Evolutionary conservation across 345 rosid species (phyloP), one percentile per base, ranked within the genome.

Genomic region (Citrus inodora): DNA sequence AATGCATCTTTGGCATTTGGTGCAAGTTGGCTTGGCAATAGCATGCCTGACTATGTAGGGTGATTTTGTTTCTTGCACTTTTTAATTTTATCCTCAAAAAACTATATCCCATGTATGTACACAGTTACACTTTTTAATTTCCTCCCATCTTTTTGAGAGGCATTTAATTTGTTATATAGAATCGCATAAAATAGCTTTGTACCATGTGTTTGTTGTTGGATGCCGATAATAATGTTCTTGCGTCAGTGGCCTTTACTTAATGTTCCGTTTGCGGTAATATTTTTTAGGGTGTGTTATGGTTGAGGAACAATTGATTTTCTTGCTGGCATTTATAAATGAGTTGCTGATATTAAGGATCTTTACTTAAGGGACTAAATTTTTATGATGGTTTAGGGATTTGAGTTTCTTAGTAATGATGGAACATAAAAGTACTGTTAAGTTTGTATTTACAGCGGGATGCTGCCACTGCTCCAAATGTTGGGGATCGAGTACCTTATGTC

Each of bases 401-500:
- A 38, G 14, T 48, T 30, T 48, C 27, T 64, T 58, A 70, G 63
- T 14, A 73, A 37, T 48, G 66, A 37, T 65, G 38, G 71, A 67
- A 11, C 32, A 53, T 74, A 55, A 80, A 30, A 37, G 63, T 77
- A 63, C 62, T 78, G 35, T 70, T 82, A 51, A 79, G 60, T 77
- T 63, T 77, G 67, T 85, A 30, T 82, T 85, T 79, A 84, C 89
- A 96, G 99, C 88, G 99, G 79, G 97, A 96, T 87, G 86, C 99
- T 81, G 98, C 98, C 53, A 96, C 99, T 76, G 99, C 98, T 30
- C 99, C 99, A 83, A 94, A 86, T 86, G 95, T 96, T 81, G 99
- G 99, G 83, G 99, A 96, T 86, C 93, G 98, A 35, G 99, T 96
- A 56, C 98, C 98, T 2, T 96, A 91, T 80, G 99, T 96, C 80